Base-by-base conservation (phyloP, 768 basidiomycete genomes). In the Strobilomyces dryophilus region DNA sequence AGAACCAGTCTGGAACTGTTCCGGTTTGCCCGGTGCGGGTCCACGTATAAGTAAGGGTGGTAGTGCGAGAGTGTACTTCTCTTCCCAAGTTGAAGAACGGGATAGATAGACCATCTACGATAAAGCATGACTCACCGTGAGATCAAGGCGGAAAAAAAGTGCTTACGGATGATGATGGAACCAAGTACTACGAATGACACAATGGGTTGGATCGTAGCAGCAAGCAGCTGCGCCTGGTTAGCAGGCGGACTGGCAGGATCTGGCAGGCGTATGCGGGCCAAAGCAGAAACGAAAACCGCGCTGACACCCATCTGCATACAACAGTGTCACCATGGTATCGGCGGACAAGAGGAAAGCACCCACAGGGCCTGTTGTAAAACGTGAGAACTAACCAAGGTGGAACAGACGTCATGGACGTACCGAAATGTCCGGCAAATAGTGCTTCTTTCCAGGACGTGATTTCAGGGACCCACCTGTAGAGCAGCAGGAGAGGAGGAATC, bases 381-480 rank as follows among this genome's bases (percentile, higher is more conserved):
- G 3, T 66, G 36, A 61, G 51, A 15, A 18, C 26, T 20, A 27
- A 34, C 32, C 46, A 7, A 42, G 34, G 17, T 52, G 18, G 2
- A 47, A 31, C 0, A 21, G 20, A 35, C 35, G 8, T 12, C 8
- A 65, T 70, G 41, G 14, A 32, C 64, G 14, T 61, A 82, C 87
- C 94, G 66, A 95, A 98, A 74, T 97, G 94, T 3, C 95, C 95
- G 5, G 80, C 83, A 66, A 98, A 97, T 5, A 93, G 57, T 0
- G 95, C 95, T 71, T 98, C 92, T 42, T 80, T 77, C 84, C 92
- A 89, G 20, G 80, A 84, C 36, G 71, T 68, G 59, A 98, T 89
- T 67, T 98, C 95, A 0, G 95, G 95, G 14, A 97, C 81, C 79
- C 83, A 91, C 54, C 72, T 80, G 62, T 95, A 94, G 3, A 97